These are phyloP conservation scores for Dioscorea alata DNA, from an alignment of 106 monocot species.

Conservation along the genomic window DNA sequence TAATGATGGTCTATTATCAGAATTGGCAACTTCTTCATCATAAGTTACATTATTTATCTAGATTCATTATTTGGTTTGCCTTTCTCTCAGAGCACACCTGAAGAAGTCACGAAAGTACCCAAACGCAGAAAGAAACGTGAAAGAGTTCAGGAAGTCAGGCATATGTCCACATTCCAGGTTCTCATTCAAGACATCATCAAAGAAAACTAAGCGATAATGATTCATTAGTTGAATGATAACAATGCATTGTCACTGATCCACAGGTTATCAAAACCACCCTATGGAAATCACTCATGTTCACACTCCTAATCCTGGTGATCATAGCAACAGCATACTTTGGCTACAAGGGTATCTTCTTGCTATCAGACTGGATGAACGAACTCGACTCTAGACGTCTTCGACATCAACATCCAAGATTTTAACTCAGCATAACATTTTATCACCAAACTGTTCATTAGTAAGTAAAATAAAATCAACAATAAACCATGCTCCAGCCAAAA, in stretches of 20 bases:
- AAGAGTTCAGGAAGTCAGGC: conserved; percentile 26
- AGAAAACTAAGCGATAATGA: background rate
- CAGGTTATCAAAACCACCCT: conserved; percentile 46
- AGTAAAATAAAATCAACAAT: too few species aligned
- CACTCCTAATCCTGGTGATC: conserved; percentile 17
- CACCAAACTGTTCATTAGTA: background rate
- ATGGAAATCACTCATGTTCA: conserved; percentile 21
- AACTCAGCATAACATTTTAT: background rate
- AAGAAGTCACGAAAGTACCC: conserved; percentile 26
- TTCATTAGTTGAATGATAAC: background rate
- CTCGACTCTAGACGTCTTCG: conserved; percentile 29
- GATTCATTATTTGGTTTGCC: background rate
- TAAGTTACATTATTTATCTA: background rate
- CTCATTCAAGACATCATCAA: background rate
- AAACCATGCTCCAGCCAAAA: background rate
- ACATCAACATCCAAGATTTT: conserved; percentile 25
- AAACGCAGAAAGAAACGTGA: conserved; percentile 68
- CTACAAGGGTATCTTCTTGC: conserved; percentile 61
- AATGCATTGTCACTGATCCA: background rate
- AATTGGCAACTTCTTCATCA: too few species aligned
- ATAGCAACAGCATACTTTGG: conserved; percentile 32
- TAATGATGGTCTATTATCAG: background rate
- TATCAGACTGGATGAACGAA: conserved; percentile 90
- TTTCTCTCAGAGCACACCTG: conserved; percentile 18
- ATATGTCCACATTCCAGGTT: conserved; percentile 63